Base-by-base conservation (phyloP, 2,329 filamentous ascomycete species). In the Cladosporium sp. region DNA sequence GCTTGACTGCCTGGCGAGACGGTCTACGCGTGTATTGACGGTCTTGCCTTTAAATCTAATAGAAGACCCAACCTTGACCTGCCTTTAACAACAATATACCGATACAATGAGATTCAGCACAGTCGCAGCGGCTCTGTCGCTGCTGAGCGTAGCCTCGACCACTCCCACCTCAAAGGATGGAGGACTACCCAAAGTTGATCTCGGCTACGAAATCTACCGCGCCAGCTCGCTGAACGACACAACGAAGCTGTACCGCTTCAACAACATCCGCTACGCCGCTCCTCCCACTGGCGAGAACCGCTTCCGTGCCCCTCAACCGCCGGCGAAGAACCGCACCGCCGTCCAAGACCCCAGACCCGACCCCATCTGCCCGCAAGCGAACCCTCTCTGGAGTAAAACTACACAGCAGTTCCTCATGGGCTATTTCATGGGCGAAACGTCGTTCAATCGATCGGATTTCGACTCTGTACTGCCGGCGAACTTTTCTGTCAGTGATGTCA, bases 191-290 rank as follows among this genome's bases (percentile, higher is more conserved):
- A 64, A 66, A 16, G 74, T 82, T 7, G 77, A 82, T 59, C 66
- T 82, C 9, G 77, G 77, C 38, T 81, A 81, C 61, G 71, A 77
- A 52, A 63, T 78, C 18, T 75, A 81, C 46, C 70, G 72, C 59
- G 77, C 74, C 32, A 63, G 72, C 4, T 61, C 62, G 10, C 73
- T 72, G 59, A 77, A 77, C 64, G 52, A 48, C 0, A 63, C 59
- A 9, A 60, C 59, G 22, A 46, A 57, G 16, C 57, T 59, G 45
- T 81, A 79, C 64, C 78, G 75, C 56, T 82, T 82, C 66, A 74
- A 68, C 49, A 80, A 82, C 58, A 80, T 82, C 56, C 73, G 78
- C 41, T 82, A 76, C 63, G 79, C 77, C 5, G 74, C 75, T 22
- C 73, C 79, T 11, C 79, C 79, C 1, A 56, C 76, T 2, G 78